phyloP scores from a whole-genome alignment of 2,329 filamentous ascomycete species.

The Talaromyces amestolkiae region DNA sequence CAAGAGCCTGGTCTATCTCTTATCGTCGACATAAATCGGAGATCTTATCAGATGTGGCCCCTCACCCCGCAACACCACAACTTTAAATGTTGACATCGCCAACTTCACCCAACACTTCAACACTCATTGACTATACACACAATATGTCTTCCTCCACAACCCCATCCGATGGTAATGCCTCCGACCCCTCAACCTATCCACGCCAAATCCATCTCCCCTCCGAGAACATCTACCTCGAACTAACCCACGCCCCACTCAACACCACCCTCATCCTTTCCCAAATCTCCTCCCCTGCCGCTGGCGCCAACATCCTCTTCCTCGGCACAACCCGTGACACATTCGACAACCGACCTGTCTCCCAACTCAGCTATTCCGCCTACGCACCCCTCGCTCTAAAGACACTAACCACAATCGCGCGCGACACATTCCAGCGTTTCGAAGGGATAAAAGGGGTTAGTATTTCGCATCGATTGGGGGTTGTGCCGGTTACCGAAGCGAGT shows the following conservation, averaged over 20 bases:
- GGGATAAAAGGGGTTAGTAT: constrained; percentile 70
- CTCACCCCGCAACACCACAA: constrained; percentile 10
- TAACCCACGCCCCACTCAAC: constrained; percentile 43
- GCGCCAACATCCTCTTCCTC: constrained; percentile 48
- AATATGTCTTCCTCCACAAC: background rate
- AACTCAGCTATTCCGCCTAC: constrained; percentile 47
- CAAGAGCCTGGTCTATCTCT: background rate
- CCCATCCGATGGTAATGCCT: constrained; percentile 26
- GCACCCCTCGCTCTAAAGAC: constrained; percentile 43
- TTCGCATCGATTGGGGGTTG: constrained; percentile 77
- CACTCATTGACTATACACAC: background rate
- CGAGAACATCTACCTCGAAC: constrained; percentile 41
- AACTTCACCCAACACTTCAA: background rate
- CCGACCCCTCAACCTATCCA: constrained; percentile 41
- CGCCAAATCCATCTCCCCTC: constrained; percentile 32
- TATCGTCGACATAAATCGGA: background rate
- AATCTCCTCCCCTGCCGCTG: constrained; percentile 42
- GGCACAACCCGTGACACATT: constrained; percentile 48
- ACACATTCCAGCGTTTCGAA: constrained; percentile 56
- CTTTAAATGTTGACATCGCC: background rate
- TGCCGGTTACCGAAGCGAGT: constrained; percentile 89
- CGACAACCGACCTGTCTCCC: constrained; percentile 40
- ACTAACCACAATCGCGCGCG: constrained; percentile 37
- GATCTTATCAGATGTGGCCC: constrained; percentile 12
- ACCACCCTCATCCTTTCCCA: constrained; percentile 34